Evolutionary conservation across 2,329 filamentous ascomycete genomes (phyloP).

Genomic region (Venturia nashicola): DNA sequence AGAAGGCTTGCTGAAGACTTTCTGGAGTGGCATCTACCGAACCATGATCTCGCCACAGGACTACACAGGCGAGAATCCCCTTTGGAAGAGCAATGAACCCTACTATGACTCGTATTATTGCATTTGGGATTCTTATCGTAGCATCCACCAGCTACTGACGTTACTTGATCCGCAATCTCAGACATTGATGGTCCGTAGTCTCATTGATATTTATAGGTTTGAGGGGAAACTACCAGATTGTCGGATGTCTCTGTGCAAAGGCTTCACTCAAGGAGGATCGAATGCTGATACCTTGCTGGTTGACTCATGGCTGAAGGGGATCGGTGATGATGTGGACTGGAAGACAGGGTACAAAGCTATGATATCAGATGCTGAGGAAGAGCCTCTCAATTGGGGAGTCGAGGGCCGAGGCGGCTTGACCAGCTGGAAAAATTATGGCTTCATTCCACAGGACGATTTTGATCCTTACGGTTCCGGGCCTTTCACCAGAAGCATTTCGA

Average conservation of each 20-base stretch:
- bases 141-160: conserved; percentile 53
- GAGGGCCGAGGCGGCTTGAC: conserved; percentile 26
- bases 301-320: conserved; percentile 57
- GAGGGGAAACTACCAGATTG: conserved; percentile 66
- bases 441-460: conserved; percentile 27
- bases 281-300: conserved; percentile 64
- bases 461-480: conserved; percentile 31
- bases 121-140: conserved; percentile 35
- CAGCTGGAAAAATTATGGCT: conserved; percentile 24
- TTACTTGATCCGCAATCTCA: conserved; percentile 53
- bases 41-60: conserved; percentile 34
- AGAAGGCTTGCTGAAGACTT: conserved; percentile 25
- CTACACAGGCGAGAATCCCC: conserved; percentile 35
- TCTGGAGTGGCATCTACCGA: conserved; percentile 34
- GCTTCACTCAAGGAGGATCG: conserved; percentile 63
- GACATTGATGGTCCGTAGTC: conserved; percentile 53
- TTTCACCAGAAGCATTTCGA: conserved; percentile 27
- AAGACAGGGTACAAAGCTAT: conserved; percentile 24
- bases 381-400: conserved; percentile 25
- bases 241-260: conserved; percentile 62
- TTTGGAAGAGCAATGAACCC: conserved; percentile 30
- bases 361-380: conserved; percentile 26
- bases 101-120: conserved; percentile 50
- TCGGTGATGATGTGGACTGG: conserved; percentile 35
- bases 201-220: conserved; percentile 61